Percentiles rank a stretch among this genome's conserved stretches.
Evolutionary conservation across 176 grass and related monocot species (phyloP).

Genomic region (Triticum monococcum): DNA sequence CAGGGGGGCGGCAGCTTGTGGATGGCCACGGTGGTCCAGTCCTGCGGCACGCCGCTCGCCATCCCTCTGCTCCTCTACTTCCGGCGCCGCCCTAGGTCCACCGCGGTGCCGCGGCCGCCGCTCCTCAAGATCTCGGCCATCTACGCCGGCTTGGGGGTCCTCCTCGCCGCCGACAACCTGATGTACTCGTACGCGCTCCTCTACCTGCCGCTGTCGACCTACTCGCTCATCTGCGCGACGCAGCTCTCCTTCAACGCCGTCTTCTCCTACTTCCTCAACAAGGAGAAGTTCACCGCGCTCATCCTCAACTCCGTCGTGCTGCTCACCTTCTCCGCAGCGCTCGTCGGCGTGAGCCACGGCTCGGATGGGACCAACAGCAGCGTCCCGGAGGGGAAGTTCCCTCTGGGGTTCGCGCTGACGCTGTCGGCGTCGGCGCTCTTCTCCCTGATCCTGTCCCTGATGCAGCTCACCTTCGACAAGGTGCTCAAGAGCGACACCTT

Average conservation of each 20-base stretch:
- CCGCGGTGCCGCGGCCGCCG: neutral
- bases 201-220: slow-evolving; percentile 69
- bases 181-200: slow-evolving; percentile 72
- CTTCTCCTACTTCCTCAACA: slow-evolving; percentile 75
- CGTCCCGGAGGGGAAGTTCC: slow-evolving; percentile 36
- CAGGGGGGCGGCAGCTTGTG: slow-evolving; percentile 46
- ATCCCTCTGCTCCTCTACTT: slow-evolving; percentile 37
- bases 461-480: slow-evolving; percentile 64
- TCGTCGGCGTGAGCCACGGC: slow-evolving; percentile 35
- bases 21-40: slow-evolving; percentile 51
- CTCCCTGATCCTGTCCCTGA: slow-evolving; percentile 68
- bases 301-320: slow-evolving; percentile 69
- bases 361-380: slow-evolving; percentile 24
- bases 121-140: slow-evolving; percentile 32
- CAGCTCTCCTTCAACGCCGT: slow-evolving; percentile 71
- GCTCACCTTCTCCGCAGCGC: slow-evolving; percentile 62
- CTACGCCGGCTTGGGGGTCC: slow-evolving; percentile 51
- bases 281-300: slow-evolving; percentile 49
- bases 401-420: slow-evolving; percentile 46
- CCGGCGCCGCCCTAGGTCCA: neutral
- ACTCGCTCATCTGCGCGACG: slow-evolving; percentile 47
- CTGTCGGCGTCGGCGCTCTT: slow-evolving; percentile 51
- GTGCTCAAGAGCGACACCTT: slow-evolving; percentile 47
- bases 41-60: slow-evolving; percentile 48
- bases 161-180: slow-evolving; percentile 51